Evolutionary conservation across 495 filamentous ascomycete genomes (phyloP), one percentile per base, ranked within the genome.

Genomic region (Hypomontagnella monticulosa): DNA sequence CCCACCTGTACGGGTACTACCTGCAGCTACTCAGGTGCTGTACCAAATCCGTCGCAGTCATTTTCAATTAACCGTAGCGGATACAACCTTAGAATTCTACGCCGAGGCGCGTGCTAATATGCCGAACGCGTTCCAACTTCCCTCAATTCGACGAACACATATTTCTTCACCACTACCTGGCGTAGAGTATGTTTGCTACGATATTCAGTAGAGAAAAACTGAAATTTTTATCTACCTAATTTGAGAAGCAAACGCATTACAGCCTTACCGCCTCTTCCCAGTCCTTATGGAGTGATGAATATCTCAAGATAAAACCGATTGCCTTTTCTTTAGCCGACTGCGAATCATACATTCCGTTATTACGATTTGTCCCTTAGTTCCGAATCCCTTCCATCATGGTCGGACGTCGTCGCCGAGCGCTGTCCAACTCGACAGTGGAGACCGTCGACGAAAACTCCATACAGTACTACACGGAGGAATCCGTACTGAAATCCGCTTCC

Each of bases 391-490:
- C 34, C 48, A 70, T 33, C 49, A 80, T 80, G 78, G 68, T 61
- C 50, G 70, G 76, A 38, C 77, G 75, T 48, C 70, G 50, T 70
- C 70, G 69, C 15, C 70, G 71, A 43, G 62, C 59, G 14, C 71
- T 70, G 23, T 72, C 69, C 2, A 44, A 51, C 41, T 76, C 78
- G 34, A 77, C 73, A 5, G 69, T 70, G 44, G 62, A 55, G 10
- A 66, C 73, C 0, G 37, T 66, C 16, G 75, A 77, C 20, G 59
- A 68, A 30, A 23, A 54, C 5, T 37, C 50, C 0, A 69, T 72
- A 37, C 74, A 70, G 16, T 78, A 73, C 54, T 55, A 56, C 15
- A 72, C 62, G 44, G 80, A 83, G 50, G 57, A 56, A 2, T 54
- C 71, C 0, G 19, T 81, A 1, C 64, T 84, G 14, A 76, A 75